Percentiles rank a stretch among this genome's conserved stretches.
These are phyloP conservation scores for Candida bentonensis DNA, from an alignment of 805 yeast species.

Conservation along the genomic window DNA sequence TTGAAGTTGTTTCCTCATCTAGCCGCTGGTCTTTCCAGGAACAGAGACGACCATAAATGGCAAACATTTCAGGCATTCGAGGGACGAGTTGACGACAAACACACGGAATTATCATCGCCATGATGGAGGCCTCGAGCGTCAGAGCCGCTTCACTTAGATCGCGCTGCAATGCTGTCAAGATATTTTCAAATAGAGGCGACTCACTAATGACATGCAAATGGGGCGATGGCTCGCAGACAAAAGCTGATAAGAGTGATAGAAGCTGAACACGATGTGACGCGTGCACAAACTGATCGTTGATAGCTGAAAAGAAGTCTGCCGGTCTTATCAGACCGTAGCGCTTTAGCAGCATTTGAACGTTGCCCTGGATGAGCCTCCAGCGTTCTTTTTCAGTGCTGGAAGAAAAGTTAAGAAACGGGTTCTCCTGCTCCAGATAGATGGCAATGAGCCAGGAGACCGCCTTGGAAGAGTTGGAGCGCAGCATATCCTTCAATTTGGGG, in stretches of 20 bases:
- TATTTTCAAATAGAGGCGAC: constrained; percentile 24
- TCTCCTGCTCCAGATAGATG: not conserved
- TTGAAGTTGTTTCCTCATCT: constrained; percentile 3
- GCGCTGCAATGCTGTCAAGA: constrained; percentile 26
- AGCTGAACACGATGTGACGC: constrained; percentile 21
- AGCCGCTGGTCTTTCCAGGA: constrained; percentile 22
- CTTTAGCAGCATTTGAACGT: not conserved
- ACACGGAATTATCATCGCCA: constrained; percentile 34
- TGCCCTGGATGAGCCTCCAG: not conserved
- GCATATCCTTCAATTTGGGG: not conserved
- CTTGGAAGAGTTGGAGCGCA: not conserved
- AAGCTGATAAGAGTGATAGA: constrained; percentile 14
- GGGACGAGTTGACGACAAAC: constrained; percentile 22
- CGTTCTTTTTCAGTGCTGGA: not conserved
- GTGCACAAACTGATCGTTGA: constrained; percentile 1
- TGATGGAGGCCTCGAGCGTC: constrained; percentile 23
- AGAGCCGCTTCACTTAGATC: constrained; percentile 31
- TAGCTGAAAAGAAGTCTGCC: constrained; percentile 1
- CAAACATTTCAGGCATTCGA: constrained; percentile 29
- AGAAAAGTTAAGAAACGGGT: not conserved
- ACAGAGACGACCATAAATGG: constrained; percentile 30
- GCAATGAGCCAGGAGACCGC: not conserved
- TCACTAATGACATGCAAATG: constrained; percentile 21
- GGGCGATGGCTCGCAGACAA: constrained; percentile 22
- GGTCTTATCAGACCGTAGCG: not conserved